Evolutionary conservation across 768 basidiomycete genomes (phyloP).

Genomic region (Lactarius sp.): DNA sequence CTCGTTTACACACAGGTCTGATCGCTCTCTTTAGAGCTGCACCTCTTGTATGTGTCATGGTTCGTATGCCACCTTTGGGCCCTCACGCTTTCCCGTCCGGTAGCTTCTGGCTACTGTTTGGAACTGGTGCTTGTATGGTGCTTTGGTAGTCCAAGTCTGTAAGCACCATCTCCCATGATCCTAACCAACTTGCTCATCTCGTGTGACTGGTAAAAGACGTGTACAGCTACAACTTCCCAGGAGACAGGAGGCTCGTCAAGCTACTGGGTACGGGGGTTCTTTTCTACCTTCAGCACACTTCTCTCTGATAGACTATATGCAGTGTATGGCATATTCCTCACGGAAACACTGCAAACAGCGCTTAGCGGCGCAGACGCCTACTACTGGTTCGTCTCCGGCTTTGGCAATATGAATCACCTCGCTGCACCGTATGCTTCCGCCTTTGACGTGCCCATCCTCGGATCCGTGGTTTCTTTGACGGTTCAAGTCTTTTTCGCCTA

Average conservation of each 20-base stretch:
- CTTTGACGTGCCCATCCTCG: constrained; percentile 31
- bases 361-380: constrained; percentile 30
- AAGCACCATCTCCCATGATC: constrained; percentile 1
- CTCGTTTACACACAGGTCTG: not conserved
- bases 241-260: constrained; percentile 2
- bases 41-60: not conserved
- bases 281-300: not conserved
- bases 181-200: not conserved
- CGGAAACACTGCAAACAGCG: constrained; percentile 29
- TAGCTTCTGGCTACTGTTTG: constrained; percentile 20
- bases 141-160: constrained; percentile 32
- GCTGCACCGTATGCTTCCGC: constrained; percentile 24
- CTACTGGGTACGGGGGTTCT: not conserved
- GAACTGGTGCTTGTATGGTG: constrained; percentile 31
- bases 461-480: constrained; percentile 27
- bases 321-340: constrained; percentile 29
- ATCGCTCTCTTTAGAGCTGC: constrained; percentile 2
- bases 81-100: not conserved
- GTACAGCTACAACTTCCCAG: constrained; percentile 17
- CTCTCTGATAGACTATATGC: not conserved
- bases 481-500: constrained; percentile 34
- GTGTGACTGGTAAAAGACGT: not conserved
- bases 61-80: not conserved
- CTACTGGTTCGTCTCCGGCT: constrained; percentile 32
- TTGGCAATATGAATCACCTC: constrained; percentile 30